phyloP scores from a whole-genome alignment of 805 yeast genomes.

The Yarrowia deformans region DNA sequence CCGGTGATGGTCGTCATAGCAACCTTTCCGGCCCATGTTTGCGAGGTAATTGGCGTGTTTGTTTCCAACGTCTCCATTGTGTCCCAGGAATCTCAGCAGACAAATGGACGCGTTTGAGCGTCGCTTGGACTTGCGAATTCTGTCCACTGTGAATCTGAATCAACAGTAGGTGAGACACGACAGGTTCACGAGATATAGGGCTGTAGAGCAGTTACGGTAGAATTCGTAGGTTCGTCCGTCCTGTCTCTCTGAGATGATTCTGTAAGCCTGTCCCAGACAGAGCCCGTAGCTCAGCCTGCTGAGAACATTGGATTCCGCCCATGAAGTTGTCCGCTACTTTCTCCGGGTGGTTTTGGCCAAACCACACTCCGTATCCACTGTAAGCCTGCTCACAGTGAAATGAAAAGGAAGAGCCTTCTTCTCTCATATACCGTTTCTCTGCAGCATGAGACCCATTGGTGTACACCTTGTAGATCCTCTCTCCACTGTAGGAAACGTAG shows the following conservation, averaged over 20 bases:
- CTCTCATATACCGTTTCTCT: too few species aligned
- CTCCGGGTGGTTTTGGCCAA: conserved; percentile 3
- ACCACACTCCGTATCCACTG: background rate
- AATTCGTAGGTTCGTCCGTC: background rate
- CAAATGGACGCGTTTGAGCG: background rate
- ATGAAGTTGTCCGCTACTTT: background rate
- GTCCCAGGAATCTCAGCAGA: background rate
- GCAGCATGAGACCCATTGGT: background rate
- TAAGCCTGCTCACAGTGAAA: too few species aligned
- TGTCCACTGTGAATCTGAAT: background rate
- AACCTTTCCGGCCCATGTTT: background rate
- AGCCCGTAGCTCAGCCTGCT: background rate
- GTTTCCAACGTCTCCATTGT: background rate
- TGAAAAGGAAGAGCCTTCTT: too few species aligned
- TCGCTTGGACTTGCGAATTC: background rate
- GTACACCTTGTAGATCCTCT: background rate
- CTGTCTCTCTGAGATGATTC: background rate
- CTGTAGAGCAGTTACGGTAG: background rate
- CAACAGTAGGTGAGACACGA: background rate
- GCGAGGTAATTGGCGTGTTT: background rate
- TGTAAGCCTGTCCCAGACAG: background rate
- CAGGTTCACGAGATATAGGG: background rate
- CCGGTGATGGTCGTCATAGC: too few species aligned
- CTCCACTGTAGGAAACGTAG: background rate
- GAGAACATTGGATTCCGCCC: background rate